These are phyloP conservation scores for Neurospora sp. DNA, from an alignment of 495 filamentous ascomycete species.

Conservation along the genomic window DNA sequence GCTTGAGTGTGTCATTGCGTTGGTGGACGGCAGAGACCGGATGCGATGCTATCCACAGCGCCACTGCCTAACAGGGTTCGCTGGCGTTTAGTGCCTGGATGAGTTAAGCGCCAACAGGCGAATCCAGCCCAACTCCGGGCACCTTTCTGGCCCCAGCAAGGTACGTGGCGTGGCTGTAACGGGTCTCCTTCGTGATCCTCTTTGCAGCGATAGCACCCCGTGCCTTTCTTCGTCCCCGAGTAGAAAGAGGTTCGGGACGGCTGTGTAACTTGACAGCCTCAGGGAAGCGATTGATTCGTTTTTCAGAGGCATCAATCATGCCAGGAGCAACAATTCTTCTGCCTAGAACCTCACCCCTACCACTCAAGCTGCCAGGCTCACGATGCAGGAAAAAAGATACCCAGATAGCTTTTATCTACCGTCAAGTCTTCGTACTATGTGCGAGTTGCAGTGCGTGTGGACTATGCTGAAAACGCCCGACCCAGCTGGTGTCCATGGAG, in stretches of 20 bases:
- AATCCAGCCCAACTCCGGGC: not conserved
- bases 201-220: not conserved
- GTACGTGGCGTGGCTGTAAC: not conserved
- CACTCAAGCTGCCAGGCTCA: not conserved
- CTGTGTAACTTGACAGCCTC: not conserved
- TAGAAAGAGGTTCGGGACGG: not conserved
- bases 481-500: not conserved
- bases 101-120: not conserved
- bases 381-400: not conserved
- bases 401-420: not conserved
- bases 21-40: not conserved
- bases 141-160: not conserved
- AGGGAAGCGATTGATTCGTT: not conserved
- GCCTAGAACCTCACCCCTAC: not conserved
- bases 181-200: not conserved
- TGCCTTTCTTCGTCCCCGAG: not conserved
- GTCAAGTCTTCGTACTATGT: not conserved
- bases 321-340: not conserved
- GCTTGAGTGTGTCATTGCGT: not conserved
- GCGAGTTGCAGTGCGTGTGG: not conserved
- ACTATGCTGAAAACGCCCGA: not conserved
- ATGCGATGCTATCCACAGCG: not conserved
- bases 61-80: not conserved
- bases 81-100: not conserved
- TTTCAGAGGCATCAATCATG: not conserved